Evolutionary conservation across 306 rosid genomes (phyloP), one percentile per base, ranked within the genome.

Genomic region (Quercus engelmannii): DNA sequence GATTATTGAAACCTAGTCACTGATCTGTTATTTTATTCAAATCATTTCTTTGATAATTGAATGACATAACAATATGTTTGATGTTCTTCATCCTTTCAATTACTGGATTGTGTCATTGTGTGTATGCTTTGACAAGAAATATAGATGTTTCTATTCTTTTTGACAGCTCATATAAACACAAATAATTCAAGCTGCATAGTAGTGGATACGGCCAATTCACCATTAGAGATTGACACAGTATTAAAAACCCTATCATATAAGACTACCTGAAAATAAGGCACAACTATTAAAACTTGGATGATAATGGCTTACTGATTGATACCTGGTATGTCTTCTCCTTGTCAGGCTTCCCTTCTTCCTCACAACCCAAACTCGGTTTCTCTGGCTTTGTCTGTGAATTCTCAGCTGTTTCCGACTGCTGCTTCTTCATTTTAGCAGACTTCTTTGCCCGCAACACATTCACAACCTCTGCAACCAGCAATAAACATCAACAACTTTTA

Each of bases 361-460:
- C 91, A 77, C 67, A 46, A 74, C 73, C 76, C 73, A 83, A 79
- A 85, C 68, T 75, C 41, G 79, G 78, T 61, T 65, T 83, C 63
- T 82, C 85, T 1, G 64, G 21, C 62, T 26, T 72, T 61, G 77
- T 73, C 57, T 77, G 73, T 49, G 79, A 63, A 80, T 57, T 75
- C 76, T 78, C 92, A 23, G 73, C 75, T 6, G 84, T 38, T 31
- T 87, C 93, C 74, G 28, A 69, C 59, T 79, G 89, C 80, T 81
- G 85, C 80, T 90, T 89, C 90, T 86, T 93, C 5, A 89, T 81
- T 85, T 92, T 95, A 59, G 94, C 94, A 38, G 84, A 71, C 81
- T 91, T 96, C 88, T 93, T 96, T 26, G 98, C 98, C 73, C 89
- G 84, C 86, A 93, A 81, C 12, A 96, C 99, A 90, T 89, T 90